phyloP scores from a whole-genome alignment of 306 rosid genomes.

The Nissolia schottii region DNA sequence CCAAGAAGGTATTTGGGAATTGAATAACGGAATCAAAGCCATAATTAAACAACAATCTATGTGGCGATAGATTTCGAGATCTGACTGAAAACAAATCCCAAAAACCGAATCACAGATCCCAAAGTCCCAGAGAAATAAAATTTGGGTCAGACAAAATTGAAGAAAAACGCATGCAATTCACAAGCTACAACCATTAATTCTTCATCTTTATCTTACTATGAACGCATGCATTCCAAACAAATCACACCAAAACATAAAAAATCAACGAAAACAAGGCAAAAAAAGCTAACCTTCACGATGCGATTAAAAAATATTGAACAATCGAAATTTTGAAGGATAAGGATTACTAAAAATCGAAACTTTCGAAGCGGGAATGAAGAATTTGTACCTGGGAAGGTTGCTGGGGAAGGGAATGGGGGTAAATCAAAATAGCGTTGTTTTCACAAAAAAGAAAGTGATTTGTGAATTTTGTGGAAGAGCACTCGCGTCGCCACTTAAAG shows the following conservation, averaged over 20 bases:
- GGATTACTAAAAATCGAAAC: not conserved
- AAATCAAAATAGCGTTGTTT: not conserved
- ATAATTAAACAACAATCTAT: not conserved
- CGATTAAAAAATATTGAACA: not conserved
- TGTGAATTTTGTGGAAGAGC: not conserved
- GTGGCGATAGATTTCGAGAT: slow-evolving; percentile 8
- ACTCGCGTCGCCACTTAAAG: slow-evolving; percentile 23
- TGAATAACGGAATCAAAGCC: not conserved
- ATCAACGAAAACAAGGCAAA: not conserved
- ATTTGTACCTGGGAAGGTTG: slow-evolving; percentile 21
- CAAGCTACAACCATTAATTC: not conserved
- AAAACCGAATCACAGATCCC: not conserved
- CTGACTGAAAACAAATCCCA: not conserved
- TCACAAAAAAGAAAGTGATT: not conserved
- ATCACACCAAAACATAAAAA: not conserved
- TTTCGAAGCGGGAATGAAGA: not conserved
- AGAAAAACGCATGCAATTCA: not conserved
- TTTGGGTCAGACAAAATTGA: too few species aligned
- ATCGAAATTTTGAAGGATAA: not conserved
- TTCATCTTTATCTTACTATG: not conserved
- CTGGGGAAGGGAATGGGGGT: not conserved
- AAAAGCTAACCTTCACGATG: not conserved
- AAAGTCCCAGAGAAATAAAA: not conserved
- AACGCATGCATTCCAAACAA: not conserved
- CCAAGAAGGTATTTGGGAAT: not conserved